Evolutionary conservation across 2,329 filamentous ascomycete genomes (phyloP), one percentile per base, ranked within the genome.

Genomic region (Ophiostoma australiae): DNA sequence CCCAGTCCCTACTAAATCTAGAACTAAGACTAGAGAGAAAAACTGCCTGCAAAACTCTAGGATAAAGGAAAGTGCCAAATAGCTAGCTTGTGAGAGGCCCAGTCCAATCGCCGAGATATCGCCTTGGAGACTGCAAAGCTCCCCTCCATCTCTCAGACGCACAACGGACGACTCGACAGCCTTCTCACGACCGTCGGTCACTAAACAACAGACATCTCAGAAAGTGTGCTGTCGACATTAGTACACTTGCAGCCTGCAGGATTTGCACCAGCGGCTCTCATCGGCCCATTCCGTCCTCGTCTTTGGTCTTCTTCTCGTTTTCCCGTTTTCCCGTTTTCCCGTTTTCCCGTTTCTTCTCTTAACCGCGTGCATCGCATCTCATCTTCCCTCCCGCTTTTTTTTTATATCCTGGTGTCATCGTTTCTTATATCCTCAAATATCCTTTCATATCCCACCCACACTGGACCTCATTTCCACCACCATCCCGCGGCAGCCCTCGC

Each of bases 201-300:
- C 15, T 63, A 23, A 5, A 41, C 10, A 13, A 41, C 10, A 41
- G 39, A 15, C 55, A 31, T 58, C 55, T 61, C 55, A 7, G 23
- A 63, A 27, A 15, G 58, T 8, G 23, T 63, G 27, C 58, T 33
- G 58, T 63, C 58, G 13, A 11, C 31, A 33, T 66, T 66, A 27
- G 35, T 23, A 10, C 20, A 23, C n/a, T 39, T 66, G 63, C 33
- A 39, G 7, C 33, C 33, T 66, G 63, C 63, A 66, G 33, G 63
- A 66, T 66, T 39, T 66, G 63, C 61, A 66, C 35, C 63, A 20
- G 63, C 63, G 63, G 63, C 63, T 66, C 63, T 66, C 63, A 23
- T 66, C 63, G 63, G 35, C 63, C 33, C 63, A 66, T 66, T 33
- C 61, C 63, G 63, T 69, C 44, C 11, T 65, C 31, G 8, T 35